Base-by-base conservation (phyloP, 208 protist genomes). In the Leptomonas seymouri region DNA sequence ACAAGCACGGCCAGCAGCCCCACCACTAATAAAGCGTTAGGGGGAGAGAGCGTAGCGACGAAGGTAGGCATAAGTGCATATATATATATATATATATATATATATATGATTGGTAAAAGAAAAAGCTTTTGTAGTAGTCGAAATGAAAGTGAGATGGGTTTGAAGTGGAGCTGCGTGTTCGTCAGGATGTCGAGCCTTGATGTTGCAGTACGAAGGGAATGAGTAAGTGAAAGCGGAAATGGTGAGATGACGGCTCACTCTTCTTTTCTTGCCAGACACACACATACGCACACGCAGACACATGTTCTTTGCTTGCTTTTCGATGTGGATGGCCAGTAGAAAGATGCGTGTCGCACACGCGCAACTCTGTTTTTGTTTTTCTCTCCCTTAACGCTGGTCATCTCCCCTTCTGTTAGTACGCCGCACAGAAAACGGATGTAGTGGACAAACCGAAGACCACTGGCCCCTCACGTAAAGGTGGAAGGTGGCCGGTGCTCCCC, bases 1-100 rank as follows among this genome's bases (percentile, higher is more conserved):
- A 82, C 59, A 81, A 83, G 57, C 63, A 57, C 31, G 68, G 34
- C 25, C 30, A 55, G 34, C 34, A 39, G 39, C 57, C 53, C 12
- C 77, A 93, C 70, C 59, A 81, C 65, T 70, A 74, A 55, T 9
- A 27, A 11, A 45, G 25, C 14, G 21, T 3, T 3, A 39, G 34
- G 9, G 34, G 34, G 34, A 39, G 34, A 39, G 34, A 39, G 34
- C 3, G 9, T 39, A 39, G 34, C 34, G 34, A 39, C 34, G 9
- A 39, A 39, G 7, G 7, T 39, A 39, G 34, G 34, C 7, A 39
- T 39, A 39, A 39, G 7, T 39, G 9, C 9, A 9, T 39, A 39
- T 39, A n/a, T n/a, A n/a, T n/a, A n/a, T n/a, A n/a, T n/a, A n/a
- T n/a, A n/a, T n/a, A n/a, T n/a, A n/a, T n/a, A n/a, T n/a, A n/a